A percentile compares a stretch with the other conserved stretches of the same genome.
These are phyloP conservation scores for Hypoxylon sp. DNA, from an alignment of 2,329 filamentous ascomycete species.

Conservation along the genomic window DNA sequence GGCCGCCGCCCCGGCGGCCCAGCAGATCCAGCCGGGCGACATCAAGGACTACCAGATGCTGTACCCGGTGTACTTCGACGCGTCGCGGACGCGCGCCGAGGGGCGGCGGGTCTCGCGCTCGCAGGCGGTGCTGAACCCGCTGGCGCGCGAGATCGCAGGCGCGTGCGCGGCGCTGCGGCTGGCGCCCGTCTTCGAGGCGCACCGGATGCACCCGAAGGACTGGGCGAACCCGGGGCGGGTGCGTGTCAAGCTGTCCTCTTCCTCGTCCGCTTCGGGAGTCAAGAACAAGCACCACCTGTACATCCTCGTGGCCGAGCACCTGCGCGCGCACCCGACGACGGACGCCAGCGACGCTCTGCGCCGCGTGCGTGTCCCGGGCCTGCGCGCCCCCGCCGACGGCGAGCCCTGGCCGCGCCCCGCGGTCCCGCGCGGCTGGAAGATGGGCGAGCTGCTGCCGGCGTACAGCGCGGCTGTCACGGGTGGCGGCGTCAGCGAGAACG, in stretches of 20 bases:
- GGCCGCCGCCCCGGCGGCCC: constrained; percentile 44
- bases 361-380: constrained; percentile 74
- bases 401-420: constrained; percentile 76
- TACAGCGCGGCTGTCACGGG: constrained; percentile 90
- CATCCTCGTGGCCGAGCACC: constrained; percentile 77
- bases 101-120: constrained; percentile 79
- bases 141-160: constrained; percentile 87
- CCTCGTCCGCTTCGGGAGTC: constrained; percentile 52
- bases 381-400: constrained; percentile 67
- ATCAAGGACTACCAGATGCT: constrained; percentile 86
- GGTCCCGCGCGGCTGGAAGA: constrained; percentile 89
- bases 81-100: constrained; percentile 73
- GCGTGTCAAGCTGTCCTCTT: constrained; percentile 70
- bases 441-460: constrained; percentile 82
- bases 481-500: constrained; percentile 91
- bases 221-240: constrained; percentile 97
- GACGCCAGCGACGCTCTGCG: constrained; percentile 71
- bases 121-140: constrained; percentile 81
- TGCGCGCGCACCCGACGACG: constrained; percentile 79
- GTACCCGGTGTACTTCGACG: constrained; percentile 96
- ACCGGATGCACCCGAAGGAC: constrained; percentile 93
- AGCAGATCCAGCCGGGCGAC: constrained; percentile 57
- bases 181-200: constrained; percentile 83
- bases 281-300: constrained; percentile 89
- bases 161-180: constrained; percentile 79